These are phyloP conservation scores for Persicaria maculosa DNA, from an alignment of 148 eudicot species.

Conservation along the genomic window DNA sequence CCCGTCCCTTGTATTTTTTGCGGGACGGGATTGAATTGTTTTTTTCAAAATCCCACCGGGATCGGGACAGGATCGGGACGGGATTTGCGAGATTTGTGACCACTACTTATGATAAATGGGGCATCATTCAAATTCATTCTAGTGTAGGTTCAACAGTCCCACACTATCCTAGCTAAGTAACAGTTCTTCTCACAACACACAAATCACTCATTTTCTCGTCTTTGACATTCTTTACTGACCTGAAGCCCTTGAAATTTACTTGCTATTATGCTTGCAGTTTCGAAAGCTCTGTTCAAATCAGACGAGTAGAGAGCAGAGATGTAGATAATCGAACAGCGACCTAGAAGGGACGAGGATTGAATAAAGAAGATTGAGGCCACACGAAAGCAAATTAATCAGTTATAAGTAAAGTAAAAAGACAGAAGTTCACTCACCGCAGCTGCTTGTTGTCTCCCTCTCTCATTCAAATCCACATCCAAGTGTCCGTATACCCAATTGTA, in stretches of 20 bases:
- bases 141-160: neutral
- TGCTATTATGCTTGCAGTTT: slow-evolving; percentile 74
- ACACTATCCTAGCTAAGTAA: no score
- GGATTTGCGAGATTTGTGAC: no score
- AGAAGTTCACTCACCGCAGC: slow-evolving; percentile 43
- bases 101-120: neutral
- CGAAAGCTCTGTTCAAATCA: slow-evolving; percentile 73
- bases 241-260: slow-evolving; percentile 55
- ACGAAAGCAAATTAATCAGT: slow-evolving; percentile 11
- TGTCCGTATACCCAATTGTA: slow-evolving; percentile 50
- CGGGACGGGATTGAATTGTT: no score
- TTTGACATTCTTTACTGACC: slow-evolving; percentile 22
- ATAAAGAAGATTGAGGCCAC: slow-evolving; percentile 11
- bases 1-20: no score
- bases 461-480: slow-evolving; percentile 74
- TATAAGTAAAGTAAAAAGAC: neutral
- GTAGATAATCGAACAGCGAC: slow-evolving; percentile 61
- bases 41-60: no score
- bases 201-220: neutral
- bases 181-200: neutral
- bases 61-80: no score
- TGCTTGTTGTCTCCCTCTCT: slow-evolving; percentile 79
- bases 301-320: slow-evolving; percentile 74
- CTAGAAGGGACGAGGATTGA: slow-evolving; percentile 25
- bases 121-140: neutral